These are phyloP conservation scores for Teratosphaeria zuluensis DNA, from an alignment of 2,329 filamentous ascomycete genomes.

Conservation along the genomic window DNA sequence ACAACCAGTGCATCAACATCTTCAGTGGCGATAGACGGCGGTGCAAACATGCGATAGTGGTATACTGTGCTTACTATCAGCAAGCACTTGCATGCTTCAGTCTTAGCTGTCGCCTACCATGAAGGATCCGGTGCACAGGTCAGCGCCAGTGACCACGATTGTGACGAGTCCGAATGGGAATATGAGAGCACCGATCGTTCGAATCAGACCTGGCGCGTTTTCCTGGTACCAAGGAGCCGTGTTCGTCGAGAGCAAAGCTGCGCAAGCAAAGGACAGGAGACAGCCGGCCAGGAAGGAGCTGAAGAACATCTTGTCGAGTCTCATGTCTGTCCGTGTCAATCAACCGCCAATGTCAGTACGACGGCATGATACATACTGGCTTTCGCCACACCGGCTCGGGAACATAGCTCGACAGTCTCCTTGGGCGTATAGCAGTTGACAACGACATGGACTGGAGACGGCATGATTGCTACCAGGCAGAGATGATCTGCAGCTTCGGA, in stretches of 20 bases:
- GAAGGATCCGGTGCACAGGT: conserved; percentile 23
- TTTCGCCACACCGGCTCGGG: conserved; percentile 42
- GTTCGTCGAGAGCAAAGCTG: conserved; percentile 28
- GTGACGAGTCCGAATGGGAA: conserved; percentile 24
- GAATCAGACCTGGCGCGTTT: conserved; percentile 23
- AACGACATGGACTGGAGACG: conserved; percentile 3
- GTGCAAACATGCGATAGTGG: conserved; percentile 27
- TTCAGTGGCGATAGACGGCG: conserved; percentile 20
- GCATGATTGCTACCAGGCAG: neutral
- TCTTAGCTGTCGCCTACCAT: conserved; percentile 13
- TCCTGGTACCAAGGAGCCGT: conserved; percentile 22
- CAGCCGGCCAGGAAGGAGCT: conserved; percentile 38
- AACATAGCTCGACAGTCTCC: conserved; percentile 42
- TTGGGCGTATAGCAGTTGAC: conserved; percentile 10
- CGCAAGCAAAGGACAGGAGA: conserved; percentile 43
- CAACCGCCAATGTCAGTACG: neutral
- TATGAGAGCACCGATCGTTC: conserved; percentile 21
- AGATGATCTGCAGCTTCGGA: neutral
- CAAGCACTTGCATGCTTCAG: neutral
- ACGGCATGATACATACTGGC: conserved; percentile 36
- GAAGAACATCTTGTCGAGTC: neutral
- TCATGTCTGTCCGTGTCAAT: neutral
- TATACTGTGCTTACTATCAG: conserved; percentile 5
- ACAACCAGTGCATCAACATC: conserved; percentile 15
- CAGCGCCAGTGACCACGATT: conserved; percentile 24